phyloP scores from a whole-genome alignment of 1,139 yeast genomes.

The Blastobotrys proliferans region DNA sequence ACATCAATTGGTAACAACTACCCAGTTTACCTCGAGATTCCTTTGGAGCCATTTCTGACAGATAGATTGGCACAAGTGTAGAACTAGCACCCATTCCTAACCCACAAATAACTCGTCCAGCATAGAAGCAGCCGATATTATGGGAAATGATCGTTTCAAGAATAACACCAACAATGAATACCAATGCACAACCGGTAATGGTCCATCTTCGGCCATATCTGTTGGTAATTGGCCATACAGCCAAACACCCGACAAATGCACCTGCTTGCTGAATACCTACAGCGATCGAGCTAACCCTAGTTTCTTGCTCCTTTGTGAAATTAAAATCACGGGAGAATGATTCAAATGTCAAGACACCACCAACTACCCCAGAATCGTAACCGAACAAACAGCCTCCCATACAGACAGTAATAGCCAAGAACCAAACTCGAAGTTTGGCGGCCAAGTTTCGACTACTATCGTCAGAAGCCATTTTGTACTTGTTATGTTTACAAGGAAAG shows the following conservation, averaged over 20 bases:
- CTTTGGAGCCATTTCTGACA: conserved; percentile 59
- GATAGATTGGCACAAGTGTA: conserved; percentile 60
- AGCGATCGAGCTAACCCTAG: conserved; percentile 34
- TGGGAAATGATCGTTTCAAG: conserved; percentile 19
- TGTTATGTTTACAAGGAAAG: too few species aligned
- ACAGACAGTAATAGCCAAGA: conserved; percentile 1
- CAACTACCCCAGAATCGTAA: conserved; percentile 41
- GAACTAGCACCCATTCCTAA: conserved; percentile 63
- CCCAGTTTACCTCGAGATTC: conserved; percentile 51
- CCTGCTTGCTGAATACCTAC: conserved; percentile 48
- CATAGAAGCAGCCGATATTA: conserved; percentile 21
- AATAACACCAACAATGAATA: conserved; percentile 42
- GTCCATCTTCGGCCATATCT: conserved; percentile 41
- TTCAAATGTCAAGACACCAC: conserved; percentile 41
- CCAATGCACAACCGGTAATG: conserved; percentile 38
- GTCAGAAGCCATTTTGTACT: too few species aligned
- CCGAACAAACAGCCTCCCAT: conserved; percentile 12
- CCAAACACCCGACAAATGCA: conserved; percentile 45
- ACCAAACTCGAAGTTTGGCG: not conserved
- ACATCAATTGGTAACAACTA: conserved; percentile 16
- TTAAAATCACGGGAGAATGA: conserved; percentile 39
- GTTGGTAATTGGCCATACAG: conserved; percentile 42
- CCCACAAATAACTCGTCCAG: conserved; percentile 60
- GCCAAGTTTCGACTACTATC: too few species aligned
- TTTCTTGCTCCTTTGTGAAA: conserved; percentile 28